Evolutionary conservation across 306 rosid genomes (phyloP).

Genomic region (Bauhinia variegata): DNA sequence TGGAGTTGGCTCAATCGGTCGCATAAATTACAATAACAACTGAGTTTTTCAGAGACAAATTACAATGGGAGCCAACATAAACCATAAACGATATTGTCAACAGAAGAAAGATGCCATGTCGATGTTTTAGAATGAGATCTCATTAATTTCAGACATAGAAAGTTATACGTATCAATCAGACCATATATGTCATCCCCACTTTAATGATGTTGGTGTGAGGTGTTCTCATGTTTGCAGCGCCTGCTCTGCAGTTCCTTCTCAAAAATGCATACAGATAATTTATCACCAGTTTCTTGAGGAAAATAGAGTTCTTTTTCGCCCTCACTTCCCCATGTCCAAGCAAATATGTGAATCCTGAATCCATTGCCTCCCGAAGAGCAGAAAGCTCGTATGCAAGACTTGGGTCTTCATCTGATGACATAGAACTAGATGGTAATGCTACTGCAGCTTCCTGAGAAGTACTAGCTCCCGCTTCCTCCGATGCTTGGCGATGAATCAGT

Average conservation of each 20-base stretch:
- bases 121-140: background rate
- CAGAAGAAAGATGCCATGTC: background rate
- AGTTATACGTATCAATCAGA: constrained; percentile 39
- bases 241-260: constrained; percentile 84
- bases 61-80: constrained; percentile 3
- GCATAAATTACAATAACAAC: background rate
- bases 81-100: background rate
- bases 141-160: constrained; percentile 30
- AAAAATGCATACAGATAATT: constrained; percentile 89
- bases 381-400: constrained; percentile 87
- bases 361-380: constrained; percentile 84
- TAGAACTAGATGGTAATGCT: constrained; percentile 60
- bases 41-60: constrained; percentile 2
- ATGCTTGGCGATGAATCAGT: constrained; percentile 52
- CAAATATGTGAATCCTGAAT: constrained; percentile 90
- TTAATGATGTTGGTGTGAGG: constrained; percentile 92
- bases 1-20: background rate
- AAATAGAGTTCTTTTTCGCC: constrained; percentile 89
- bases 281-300: constrained; percentile 76
- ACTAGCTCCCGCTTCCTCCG: constrained; percentile 44
- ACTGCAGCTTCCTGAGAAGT: constrained; percentile 44
- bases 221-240: constrained; percentile 77
- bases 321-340: constrained; percentile 88
- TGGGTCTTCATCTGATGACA: constrained; percentile 76
- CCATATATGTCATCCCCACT: constrained; percentile 95